These are phyloP conservation scores for Debaryomyces sp. DNA, from an alignment of 1,139 yeast species.

Conservation along the genomic window DNA sequence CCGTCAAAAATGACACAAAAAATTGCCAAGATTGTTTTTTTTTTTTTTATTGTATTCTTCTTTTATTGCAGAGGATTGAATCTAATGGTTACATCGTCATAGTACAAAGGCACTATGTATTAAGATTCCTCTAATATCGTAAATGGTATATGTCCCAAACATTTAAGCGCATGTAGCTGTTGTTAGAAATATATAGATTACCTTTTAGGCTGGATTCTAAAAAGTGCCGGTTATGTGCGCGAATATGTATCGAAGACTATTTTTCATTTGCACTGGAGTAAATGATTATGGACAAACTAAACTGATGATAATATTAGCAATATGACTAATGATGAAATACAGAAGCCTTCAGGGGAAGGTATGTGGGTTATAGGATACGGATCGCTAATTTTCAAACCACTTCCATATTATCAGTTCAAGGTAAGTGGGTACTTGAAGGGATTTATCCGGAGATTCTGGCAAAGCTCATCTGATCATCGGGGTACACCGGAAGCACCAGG, in stretches of 20 bases:
- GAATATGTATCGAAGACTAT: neutral
- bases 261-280: neutral
- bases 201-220: neutral
- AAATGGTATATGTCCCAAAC: neutral
- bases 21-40: neutral
- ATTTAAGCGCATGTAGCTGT: neutral
- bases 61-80: neutral
- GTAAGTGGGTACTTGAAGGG: conserved; percentile 80
- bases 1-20: neutral
- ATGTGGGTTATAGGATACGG: conserved; percentile 94
- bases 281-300: neutral
- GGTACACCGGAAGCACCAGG: conserved; percentile 89
- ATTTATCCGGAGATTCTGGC: conserved; percentile 86
- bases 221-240: conserved; percentile 1
- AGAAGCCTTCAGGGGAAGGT: conserved; percentile 22
- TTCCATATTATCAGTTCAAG: conserved; percentile 63
- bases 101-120: neutral
- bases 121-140: neutral
- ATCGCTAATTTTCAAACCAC: conserved; percentile 87
- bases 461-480: conserved; percentile 84
- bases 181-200: neutral
- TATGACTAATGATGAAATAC: neutral
- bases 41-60: neutral
- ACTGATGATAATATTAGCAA: neutral
- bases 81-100: neutral